Evolutionary conservation across 257 asterid species (phyloP), one percentile per base, ranked within the genome.

Genomic region (Scutellaria minor): DNA sequence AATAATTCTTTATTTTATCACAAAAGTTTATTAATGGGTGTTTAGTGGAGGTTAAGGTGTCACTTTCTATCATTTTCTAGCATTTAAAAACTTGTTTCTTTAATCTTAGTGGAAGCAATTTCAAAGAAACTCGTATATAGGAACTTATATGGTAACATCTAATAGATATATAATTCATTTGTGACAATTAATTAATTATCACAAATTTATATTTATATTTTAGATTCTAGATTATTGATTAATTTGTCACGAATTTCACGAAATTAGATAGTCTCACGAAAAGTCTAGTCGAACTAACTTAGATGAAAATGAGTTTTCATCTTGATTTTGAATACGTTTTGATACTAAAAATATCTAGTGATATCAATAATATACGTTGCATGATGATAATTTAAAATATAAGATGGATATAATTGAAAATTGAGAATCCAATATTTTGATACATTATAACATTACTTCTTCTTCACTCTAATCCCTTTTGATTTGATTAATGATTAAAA

Each of bases 41-140:
- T 71, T 52, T 58, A 75, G 79, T 75, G 83, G 66, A 57, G 70
- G 77, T 66, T 64, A 57, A 65, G 48, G 42, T 69, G 78, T 73
- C 82, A 51, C 79, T 78, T 68, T 71, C 59, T 71, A 27, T 56
- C 51, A n/a, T 66, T 66, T 77, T 44, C 44, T 56, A 72, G n/a
- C 7, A 27, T 50, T 31, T 72, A 14, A 52, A 31, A 47, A 11
- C 14, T 52, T 5, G 10, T 18, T 7, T 20, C 20, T 57, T 27
- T 57, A 57, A 5, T 57, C 1, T 3, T 1, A 27, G 35, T 27
- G 35, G 35, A 27, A 27, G 35, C 37, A 2, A 0, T 4, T 31
- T 31, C 37, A 31, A 1, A 31, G 37, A 31, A 31, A 31, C 37
- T 31, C 2, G 1, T 31, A 31, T 31, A 31, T 1, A 3, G 18